These are phyloP conservation scores for Fusarium heterosporum DNA, from an alignment of 2,329 filamentous ascomycete genomes.

Conservation along the genomic window DNA sequence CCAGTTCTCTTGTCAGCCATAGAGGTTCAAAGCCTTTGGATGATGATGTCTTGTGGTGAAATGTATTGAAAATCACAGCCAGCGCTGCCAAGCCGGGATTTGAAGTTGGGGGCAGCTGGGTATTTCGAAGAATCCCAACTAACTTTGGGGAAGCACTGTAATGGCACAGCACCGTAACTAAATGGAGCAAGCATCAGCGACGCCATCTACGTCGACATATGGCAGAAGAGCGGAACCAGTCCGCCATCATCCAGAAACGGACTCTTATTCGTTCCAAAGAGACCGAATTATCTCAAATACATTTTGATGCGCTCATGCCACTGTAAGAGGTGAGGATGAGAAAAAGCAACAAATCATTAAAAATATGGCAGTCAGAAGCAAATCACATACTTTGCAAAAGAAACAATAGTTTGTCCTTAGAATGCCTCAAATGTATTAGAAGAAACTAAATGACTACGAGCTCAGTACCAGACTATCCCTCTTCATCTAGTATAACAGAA, in stretches of 20 bases:
- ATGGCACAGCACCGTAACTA: background rate
- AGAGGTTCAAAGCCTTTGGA: background rate
- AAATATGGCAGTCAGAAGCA: accelerated
- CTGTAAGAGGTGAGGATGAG: background rate
- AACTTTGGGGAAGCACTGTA: background rate
- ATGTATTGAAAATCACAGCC: background rate
- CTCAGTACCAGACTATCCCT: slow-evolving; percentile 34
- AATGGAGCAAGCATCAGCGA: background rate
- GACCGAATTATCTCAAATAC: background rate
- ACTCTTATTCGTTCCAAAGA: background rate
- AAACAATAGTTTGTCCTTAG: slow-evolving; percentile 7
- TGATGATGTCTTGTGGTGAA: background rate
- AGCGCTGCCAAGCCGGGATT: background rate
- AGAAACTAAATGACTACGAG: slow-evolving; percentile 30
- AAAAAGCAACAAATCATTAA: background rate
- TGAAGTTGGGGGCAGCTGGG: background rate
- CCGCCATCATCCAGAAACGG: background rate
- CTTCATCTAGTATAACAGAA: slow-evolving; percentile 18
- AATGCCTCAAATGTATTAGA: slow-evolving; percentile 28
- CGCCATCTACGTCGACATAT: background rate
- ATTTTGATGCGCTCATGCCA: background rate
- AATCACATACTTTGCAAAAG: background rate
- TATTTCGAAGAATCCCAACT: background rate
- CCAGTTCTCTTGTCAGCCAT: too few species aligned
- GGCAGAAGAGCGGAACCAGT: background rate